Base-by-base conservation (phyloP, 2,329 filamentous ascomycete species). In the Neopestalotiopsis sp. region DNA sequence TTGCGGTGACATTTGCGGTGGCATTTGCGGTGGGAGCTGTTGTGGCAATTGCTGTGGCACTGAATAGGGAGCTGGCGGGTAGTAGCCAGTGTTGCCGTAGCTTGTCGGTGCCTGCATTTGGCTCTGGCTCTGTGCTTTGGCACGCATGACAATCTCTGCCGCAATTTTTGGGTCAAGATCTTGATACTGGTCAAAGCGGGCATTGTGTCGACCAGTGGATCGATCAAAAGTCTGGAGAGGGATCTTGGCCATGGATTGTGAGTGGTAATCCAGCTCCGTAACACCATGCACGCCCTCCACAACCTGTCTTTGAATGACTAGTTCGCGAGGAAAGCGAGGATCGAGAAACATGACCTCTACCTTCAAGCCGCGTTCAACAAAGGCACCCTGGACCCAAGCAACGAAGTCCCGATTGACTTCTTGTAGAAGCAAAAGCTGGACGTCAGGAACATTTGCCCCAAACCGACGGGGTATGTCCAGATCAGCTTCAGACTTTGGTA, bases 271-370 rank as follows among this genome's bases (percentile, higher is more conserved):
- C 14, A 98, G 87, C 74, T 94, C 91, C 5, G 94, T 90, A 14
- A 98, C 92, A 9, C 92, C 95, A 65, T 93, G 88, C 1, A 98
- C 95, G 20, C 96, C 95, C 79, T 98, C 95, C 12, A 95, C 83
- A 49, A 97, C 93, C 77, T 97, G 94, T 66, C 93, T 88, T 73
- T 94, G 91, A 66, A 98, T 89, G n/a, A 97, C 90, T 5, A 91
- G 89, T 45, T 92, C 89, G 71, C 95, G 90, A 20, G 92, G 89
- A 61, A 97, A 89, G 28, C 92, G 90, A 38, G 94, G 90, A 67
- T 91, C 92, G 61, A 98, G 84, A 73, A 92, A 92, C 81, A 97
- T 91, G 24, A 94, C 90, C 74, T 97, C 92, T 14, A 91, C 91
- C 70, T 88, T 91, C 49, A 98, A 84, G 2, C 90, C 90, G 67